Evolutionary conservation across 352 stramenopile species (phyloP), one percentile per base, ranked within the genome.

Genomic region (Phytophthora ohioensis): DNA sequence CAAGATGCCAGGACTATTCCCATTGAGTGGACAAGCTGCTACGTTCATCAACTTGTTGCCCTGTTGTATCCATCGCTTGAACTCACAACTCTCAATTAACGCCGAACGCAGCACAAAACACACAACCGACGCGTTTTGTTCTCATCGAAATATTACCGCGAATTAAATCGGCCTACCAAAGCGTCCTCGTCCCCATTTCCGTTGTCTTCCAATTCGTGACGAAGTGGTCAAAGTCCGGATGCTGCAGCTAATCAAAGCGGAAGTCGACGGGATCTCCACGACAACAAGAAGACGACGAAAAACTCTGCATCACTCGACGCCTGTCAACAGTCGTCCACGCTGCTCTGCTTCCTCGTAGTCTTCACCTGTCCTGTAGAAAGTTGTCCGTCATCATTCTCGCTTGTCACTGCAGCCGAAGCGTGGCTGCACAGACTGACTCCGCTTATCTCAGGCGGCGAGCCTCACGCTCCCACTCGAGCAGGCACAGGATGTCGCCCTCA

Each of bases 381-480:
- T 69, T 9, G 21, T 17, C 39, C 58, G 13, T 35, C 53, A 27
- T 42, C 21, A 27, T 47, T 48, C 39, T 54, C 35, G 46, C 42
- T 75, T 47, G 27, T 49, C 38, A 71, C 53, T 69, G 53, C 57
- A 65, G 57, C 47, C 27, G 46, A 73, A 74, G 55, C 57, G 58
- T 61, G 58, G 46, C 49, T 77, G 57, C 58, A 58, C 53, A 74
- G 59, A 70, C 47, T 55, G 43, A 53, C 59, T 63, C 42, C 71
- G 73, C 69, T 95, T 99, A 99, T 91, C 98, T 91, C 71, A 99
- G 89, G 74, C 98, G 95, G 67, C 98, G 93, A 58, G 98, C 98
- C 85, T 99, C 98, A 84, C 98, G 95, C 90, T 99, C 98, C 98
- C 98, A 99, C 84, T 99, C 98, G 58, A 99, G 84, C 71, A 99